Base-by-base conservation (phyloP, 257 asterid genomes). In the Lithospermum erythrorhizon region DNA sequence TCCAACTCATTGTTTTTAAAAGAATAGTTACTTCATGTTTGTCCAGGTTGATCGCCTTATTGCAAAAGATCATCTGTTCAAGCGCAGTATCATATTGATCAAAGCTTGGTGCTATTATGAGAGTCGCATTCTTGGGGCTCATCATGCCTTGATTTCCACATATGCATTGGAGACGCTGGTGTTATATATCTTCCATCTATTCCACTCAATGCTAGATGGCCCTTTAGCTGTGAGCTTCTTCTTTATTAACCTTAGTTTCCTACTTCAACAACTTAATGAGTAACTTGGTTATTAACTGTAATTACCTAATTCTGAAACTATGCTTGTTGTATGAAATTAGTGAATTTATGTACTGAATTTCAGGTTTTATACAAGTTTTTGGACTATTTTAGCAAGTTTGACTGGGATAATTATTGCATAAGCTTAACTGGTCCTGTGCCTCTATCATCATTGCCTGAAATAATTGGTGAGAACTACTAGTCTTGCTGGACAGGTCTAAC, bases 41-140 rank as follows among this genome's bases (percentile, higher is more conserved):
- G 61, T 69, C 60, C 89, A 93, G 98, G 87, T 86, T 66, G 96
- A 93, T 76, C 84, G 89, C 59, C 67, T 78, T 20, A 81, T 93
- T 65, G 89, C 95, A 52, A 86, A 72, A 73, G 82, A 89, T 49
- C 87, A 93, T 75, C 78, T 89, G 37, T 93, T 93, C 62, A 93
- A 93, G 72, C 88, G 81, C 64, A 93, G 98, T 66, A 80, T 93
- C 57, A 89, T 93, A 68, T 78, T 93, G 66, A 80, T 89, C 60
- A 93, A 93, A 65, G 84, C 97, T 4, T 93, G 98, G 98, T 93
- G 98, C 82, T 93, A 84, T 61, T 93, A 93, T 52, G 98, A 93
- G 74, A 89, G 97, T 62, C 97, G 98, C 32, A 77, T 93, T 56
- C 94, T 89, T 47, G 98, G 98, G 63, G 90, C 95, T 54, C 83